phyloP scores from a whole-genome alignment of 129 eudicot genomes.

The Saussurea involucrata region DNA sequence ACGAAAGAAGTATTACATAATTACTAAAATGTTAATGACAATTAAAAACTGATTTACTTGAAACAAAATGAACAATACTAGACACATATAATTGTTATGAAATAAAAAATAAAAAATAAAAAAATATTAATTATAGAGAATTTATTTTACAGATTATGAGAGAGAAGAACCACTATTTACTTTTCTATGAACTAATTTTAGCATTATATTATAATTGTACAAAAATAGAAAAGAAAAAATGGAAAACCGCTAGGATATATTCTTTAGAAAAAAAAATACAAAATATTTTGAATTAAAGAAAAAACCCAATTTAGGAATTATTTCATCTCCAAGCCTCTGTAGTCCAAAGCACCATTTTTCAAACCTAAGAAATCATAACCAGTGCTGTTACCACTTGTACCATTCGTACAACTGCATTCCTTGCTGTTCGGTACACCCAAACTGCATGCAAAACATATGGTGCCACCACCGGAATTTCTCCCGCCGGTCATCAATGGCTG shows the following conservation, averaged over 20 bases:
- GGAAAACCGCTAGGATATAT: slow-evolving; percentile 20
- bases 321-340: slow-evolving; percentile 94
- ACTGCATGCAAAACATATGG: slow-evolving; percentile 71
- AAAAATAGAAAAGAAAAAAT: slow-evolving; percentile 9
- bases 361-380: slow-evolving; percentile 79
- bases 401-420: slow-evolving; percentile 61
- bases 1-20: too few relatives aligned
- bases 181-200: slow-evolving; percentile 12
- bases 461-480: slow-evolving; percentile 22
- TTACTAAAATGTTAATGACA: too few relatives aligned
- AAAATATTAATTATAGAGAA: neutral
- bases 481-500: slow-evolving; percentile 57
- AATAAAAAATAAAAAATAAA: neutral
- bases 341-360: slow-evolving; percentile 73
- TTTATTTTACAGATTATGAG: neutral
- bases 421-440: slow-evolving; percentile 66
- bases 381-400: slow-evolving; percentile 35
- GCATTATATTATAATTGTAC: slow-evolving; percentile 38
- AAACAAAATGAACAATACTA: neutral
- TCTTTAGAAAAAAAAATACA: slow-evolving; percentile 7
- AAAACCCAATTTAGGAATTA: slow-evolving; percentile 21
- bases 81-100: neutral
- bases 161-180: slow-evolving; percentile 17
- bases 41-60: neutral
- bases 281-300: neutral